Conservation (phyloP, 306 rosid genomes). For the Prinsepia uniflora region DNA sequence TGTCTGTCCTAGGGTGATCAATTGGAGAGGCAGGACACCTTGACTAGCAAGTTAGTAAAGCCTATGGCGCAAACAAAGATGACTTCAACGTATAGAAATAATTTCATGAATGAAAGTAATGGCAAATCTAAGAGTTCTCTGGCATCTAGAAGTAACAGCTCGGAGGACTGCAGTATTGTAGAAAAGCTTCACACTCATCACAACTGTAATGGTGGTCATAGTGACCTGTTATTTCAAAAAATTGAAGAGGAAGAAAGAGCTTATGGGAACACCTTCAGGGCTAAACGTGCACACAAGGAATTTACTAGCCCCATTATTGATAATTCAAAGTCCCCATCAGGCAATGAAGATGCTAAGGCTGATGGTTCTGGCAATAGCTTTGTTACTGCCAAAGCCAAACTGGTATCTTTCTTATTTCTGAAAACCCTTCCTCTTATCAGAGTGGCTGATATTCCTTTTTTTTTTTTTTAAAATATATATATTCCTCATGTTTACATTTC, state of each 20-base stretch:
- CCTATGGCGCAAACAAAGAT: conserved; percentile 48
- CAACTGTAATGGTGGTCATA: conserved; percentile 37
- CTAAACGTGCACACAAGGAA: conserved; percentile 65
- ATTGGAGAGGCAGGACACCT: conserved; percentile 38
- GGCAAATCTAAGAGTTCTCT: conserved; percentile 32
- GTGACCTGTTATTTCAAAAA: conserved; percentile 35
- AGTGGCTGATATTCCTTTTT: too few relatives aligned
- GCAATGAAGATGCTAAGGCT: conserved; percentile 48
- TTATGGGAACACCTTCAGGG: conserved; percentile 35
- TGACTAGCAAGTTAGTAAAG: conserved; percentile 37
- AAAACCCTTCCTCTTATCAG: not conserved
- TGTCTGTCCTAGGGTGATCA: conserved; percentile 43
- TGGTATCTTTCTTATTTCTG: conserved; percentile 34
- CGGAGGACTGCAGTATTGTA: conserved; percentile 47
- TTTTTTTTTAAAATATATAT: not conserved
- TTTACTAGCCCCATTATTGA: conserved; percentile 47
- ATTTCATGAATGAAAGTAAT: conserved; percentile 31
- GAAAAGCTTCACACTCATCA: conserved; percentile 43
- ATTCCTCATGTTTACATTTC: not conserved
- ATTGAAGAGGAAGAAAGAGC: conserved; percentile 58
- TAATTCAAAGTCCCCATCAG: conserved; percentile 48
- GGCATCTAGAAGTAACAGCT: conserved; percentile 38
- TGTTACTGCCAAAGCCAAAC: conserved; percentile 66
- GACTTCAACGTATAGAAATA: conserved; percentile 44
- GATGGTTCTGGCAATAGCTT: conserved; percentile 53